Percentiles rank a stretch among this genome's conserved stretches.
phyloP scores from a whole-genome alignment of 1,139 yeast genomes.

The Diutina rugosa region DNA sequence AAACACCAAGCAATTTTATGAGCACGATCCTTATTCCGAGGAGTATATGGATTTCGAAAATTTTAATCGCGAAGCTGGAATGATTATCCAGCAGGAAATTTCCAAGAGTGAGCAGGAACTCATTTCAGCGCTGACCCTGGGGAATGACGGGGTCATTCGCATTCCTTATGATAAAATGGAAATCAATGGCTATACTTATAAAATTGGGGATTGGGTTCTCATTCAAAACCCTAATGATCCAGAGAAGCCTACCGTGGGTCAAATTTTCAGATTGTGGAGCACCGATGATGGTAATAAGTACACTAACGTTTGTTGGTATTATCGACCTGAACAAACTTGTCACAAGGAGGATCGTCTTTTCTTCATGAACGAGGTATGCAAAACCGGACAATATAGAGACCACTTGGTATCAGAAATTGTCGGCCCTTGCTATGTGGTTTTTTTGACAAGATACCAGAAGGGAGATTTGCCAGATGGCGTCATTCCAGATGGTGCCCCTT shows the following conservation, averaged over 20 bases:
- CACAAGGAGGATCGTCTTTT: slow-evolving; percentile 83
- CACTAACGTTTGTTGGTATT: slow-evolving; percentile 95
- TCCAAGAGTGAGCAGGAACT: slow-evolving; percentile 73
- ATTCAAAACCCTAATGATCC: slow-evolving; percentile 79
- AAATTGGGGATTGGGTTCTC: slow-evolving; percentile 93
- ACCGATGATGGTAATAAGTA: slow-evolving; percentile 74
- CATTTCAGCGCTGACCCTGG: slow-evolving; percentile 52
- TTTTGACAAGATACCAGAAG: slow-evolving; percentile 85
- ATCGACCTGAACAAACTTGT: slow-evolving; percentile 94
- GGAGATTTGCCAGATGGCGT: slow-evolving; percentile 73
- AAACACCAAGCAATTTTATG: slow-evolving; percentile 55
- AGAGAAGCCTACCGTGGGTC: slow-evolving; percentile 84
- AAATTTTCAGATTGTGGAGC: slow-evolving; percentile 86
- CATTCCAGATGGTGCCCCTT: slow-evolving; percentile 61
- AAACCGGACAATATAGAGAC: slow-evolving; percentile 93
- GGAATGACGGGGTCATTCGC: slow-evolving; percentile 37
- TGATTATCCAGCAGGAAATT: slow-evolving; percentile 56
- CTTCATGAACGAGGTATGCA: slow-evolving; percentile 88
- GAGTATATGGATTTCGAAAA: slow-evolving; percentile 46
- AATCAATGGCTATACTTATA: slow-evolving; percentile 58
- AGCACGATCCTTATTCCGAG: slow-evolving; percentile 36
- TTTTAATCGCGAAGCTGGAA: slow-evolving; percentile 50
- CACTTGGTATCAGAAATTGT: slow-evolving; percentile 79
- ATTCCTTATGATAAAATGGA: slow-evolving; percentile 68
- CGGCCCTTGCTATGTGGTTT: slow-evolving; percentile 91